Conservation (phyloP, 768 basidiomycete species). For the Leccinellum albellum region DNA sequence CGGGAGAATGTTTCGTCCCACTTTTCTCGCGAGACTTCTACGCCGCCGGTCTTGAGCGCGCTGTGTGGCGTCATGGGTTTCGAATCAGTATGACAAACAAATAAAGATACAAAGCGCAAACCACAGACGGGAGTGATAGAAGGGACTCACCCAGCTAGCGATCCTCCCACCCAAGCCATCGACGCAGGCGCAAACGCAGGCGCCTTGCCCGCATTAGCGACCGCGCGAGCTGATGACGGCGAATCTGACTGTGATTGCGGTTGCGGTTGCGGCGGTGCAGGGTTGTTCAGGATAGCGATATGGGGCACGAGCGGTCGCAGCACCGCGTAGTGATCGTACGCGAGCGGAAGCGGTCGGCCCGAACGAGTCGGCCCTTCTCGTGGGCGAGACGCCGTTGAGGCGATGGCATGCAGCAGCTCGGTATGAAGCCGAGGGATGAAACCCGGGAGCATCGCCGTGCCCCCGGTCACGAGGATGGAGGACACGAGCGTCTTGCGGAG, state of each 20-base stretch:
- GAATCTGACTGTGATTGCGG: neutral
- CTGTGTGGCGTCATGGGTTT: constrained; percentile 35
- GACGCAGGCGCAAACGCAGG: constrained; percentile 82
- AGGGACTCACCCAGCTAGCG: constrained; percentile 75
- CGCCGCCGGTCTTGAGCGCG: constrained; percentile 81
- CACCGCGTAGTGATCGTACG: constrained; percentile 70
- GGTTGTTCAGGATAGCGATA: constrained; percentile 85
- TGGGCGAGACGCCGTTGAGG: constrained; percentile 33
- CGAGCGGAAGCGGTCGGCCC: constrained; percentile 40
- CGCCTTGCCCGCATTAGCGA: constrained; percentile 71
- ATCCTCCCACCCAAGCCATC: constrained; percentile 91
- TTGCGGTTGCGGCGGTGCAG: constrained; percentile 46
- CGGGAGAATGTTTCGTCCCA: constrained; percentile 71
- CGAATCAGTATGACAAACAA: neutral
- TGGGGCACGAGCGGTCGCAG: constrained; percentile 68
- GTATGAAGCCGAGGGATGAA: constrained; percentile 86
- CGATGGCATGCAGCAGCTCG: constrained; percentile 66
- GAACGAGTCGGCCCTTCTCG: constrained; percentile 35
- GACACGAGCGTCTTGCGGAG: constrained; percentile 80
- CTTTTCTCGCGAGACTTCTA: constrained; percentile 75
- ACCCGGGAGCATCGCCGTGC: constrained; percentile 87
- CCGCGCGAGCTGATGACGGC: constrained; percentile 45
- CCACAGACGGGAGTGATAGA: neutral
- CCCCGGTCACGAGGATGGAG: constrained; percentile 83
- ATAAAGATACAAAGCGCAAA: neutral